Percentiles rank a stretch among this genome's conserved stretches.
Evolutionary conservation across 257 asterid genomes (phyloP).

Genomic region (Solanum bulbocastanum): DNA sequence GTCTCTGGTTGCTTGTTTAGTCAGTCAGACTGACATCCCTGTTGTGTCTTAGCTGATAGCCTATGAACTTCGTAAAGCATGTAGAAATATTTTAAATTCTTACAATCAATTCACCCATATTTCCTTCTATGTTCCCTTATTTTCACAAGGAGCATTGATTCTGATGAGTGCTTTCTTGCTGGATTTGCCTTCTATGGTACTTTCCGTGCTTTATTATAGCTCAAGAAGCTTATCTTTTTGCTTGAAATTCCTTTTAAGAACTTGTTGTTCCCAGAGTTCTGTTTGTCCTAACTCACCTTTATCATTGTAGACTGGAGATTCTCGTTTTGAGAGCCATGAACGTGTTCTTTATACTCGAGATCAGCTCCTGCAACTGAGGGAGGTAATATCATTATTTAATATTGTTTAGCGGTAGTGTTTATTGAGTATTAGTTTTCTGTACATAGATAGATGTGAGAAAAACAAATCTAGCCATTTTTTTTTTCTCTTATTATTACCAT

Average conservation of each 20-base stretch:
- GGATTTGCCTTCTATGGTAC: not conserved
- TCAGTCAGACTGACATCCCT: not conserved
- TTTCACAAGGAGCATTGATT: not conserved
- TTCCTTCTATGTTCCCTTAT: not conserved
- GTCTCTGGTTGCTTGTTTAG: not conserved
- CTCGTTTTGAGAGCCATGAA: conserved; percentile 70
- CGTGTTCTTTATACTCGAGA: conserved; percentile 66
- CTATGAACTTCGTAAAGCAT: not conserved
- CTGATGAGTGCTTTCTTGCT: not conserved
- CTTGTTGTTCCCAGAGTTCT: not conserved
- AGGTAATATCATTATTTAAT: conserved; percentile 29
- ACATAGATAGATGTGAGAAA: not conserved
- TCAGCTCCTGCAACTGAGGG: conserved; percentile 65
- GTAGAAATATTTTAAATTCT: not conserved
- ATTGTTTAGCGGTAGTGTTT: not conserved
- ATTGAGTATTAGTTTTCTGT: not conserved
- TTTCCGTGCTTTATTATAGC: not conserved
- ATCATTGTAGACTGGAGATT: conserved; percentile 58
- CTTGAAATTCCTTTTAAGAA: not conserved
- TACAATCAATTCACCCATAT: not conserved
- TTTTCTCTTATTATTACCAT: not conserved
- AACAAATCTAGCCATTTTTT: not conserved
- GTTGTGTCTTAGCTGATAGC: not conserved
- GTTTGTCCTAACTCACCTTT: not conserved
- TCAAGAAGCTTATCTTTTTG: not conserved